Percentiles rank a stretch among this genome's conserved stretches.
phyloP scores from a whole-genome alignment of 169 alveolate species.

The Babesia ovata region DNA sequence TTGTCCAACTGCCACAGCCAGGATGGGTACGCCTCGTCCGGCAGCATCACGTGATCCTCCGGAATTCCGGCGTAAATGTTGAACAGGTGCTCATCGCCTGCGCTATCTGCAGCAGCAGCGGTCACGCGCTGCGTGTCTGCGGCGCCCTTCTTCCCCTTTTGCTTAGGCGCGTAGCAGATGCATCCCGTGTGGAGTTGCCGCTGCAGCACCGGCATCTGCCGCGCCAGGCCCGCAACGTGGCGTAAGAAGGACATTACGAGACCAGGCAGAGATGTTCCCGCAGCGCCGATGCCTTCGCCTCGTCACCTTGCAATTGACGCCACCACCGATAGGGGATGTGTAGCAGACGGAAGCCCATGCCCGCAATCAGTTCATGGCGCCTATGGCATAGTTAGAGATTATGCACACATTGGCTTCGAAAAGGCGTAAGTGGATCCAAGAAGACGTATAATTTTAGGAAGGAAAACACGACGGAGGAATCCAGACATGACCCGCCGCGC shows the following conservation, averaged over 20 bases:
- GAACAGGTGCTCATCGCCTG: constrained; percentile 73
- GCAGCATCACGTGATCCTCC: constrained; percentile 74
- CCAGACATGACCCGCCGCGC: background rate
- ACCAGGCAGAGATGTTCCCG: constrained; percentile 29
- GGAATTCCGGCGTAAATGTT: constrained; percentile 74
- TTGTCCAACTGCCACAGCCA: constrained; percentile 80
- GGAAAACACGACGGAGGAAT: background rate
- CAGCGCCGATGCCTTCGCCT: constrained; percentile 63
- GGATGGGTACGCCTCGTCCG: constrained; percentile 77
- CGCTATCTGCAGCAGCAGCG: constrained; percentile 43
- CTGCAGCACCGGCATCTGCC: background rate
- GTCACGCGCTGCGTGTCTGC: constrained; percentile 53
- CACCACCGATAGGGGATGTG: constrained; percentile 75
- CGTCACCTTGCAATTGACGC: constrained; percentile 70
- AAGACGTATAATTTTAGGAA: background rate
- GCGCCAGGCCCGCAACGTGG: background rate
- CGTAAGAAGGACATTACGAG: constrained; percentile 8
- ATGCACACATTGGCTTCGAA: background rate
- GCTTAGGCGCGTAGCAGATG: constrained; percentile 23
- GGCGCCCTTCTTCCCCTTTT: constrained; percentile 56
- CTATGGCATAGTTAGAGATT: constrained; percentile 12
- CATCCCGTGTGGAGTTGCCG: constrained; percentile 7
- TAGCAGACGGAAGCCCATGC: constrained; percentile 75
- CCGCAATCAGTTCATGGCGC: constrained; percentile 75
- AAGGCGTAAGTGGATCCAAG: background rate